Base-by-base conservation (phyloP, 106 monocot species). In the Dendrobium huoshanense region DNA sequence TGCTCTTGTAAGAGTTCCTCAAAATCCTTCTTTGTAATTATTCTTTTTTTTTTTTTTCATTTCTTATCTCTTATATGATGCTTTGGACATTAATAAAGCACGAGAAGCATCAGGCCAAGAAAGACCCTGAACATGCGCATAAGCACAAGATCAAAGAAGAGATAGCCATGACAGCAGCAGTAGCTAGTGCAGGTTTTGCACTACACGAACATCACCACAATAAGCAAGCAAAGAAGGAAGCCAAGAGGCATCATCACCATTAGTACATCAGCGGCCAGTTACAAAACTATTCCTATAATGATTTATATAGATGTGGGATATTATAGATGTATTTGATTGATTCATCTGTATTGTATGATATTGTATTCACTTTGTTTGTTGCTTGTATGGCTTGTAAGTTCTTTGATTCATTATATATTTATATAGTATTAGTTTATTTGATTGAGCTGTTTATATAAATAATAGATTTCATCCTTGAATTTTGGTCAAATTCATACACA, bases 41-140 rank as follows among this genome's bases (percentile, higher is more conserved):
- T 55, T 8, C 17, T 55, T 8, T 8, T 55, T 55, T 55, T 13
- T n/a, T n/a, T 13, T 55, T 55, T 37, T 3, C 15, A 55, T 17
- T 3, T 9, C 17, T 55, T 55, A 17, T 0, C 9, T 55, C 17
- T 55, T 56, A 56, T 56, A 17, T 56, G 17, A 58, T 58, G 20
- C 17, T 58, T 58, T 5, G n/a, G n/a, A 5, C 17, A 58, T 58
- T 19, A 58, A 5, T 18, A 18, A 4, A 58, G 93, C 86, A 93
- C 25, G 93, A 93, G 90, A 93, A 90, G 88, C 93, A 93, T 41
- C 55, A 90, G 87, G 80, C 81, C 2, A 87, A 93, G 83, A 93
- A 90, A 73, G 85, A 90, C 77, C 88, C 90, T 8, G 93, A 93
- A 84, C 73, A 93, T 78, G 90, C 92, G 1, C 88, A 87, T 61